A percentile compares a stretch with the other conserved stretches of the same genome.
Evolutionary conservation across 2,329 filamentous ascomycete species (phyloP).

Genomic region (Trichoderma guizhouense): DNA sequence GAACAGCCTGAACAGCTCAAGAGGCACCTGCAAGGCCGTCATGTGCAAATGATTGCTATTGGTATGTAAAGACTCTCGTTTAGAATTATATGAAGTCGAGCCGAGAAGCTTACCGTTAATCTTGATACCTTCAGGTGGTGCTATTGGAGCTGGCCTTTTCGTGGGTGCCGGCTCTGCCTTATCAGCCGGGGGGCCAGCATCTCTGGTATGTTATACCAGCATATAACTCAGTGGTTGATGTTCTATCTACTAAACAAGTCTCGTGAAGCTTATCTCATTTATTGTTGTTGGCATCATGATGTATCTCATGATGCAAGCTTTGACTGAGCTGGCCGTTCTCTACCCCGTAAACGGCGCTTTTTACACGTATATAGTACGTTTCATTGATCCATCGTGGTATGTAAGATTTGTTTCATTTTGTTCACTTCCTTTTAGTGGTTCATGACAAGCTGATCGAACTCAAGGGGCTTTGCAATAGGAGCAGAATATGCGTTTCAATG

Average conservation of each 20-base stretch:
- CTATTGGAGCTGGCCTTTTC: background rate
- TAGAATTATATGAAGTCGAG: no score
- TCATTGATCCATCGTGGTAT: background rate
- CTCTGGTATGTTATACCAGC: no score
- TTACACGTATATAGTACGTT: background rate
- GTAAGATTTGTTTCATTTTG: background rate
- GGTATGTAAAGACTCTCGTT: background rate
- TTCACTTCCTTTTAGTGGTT: no score
- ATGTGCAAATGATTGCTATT: background rate
- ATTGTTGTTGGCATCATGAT: no score
- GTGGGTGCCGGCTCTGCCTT: background rate
- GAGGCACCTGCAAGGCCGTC: background rate
- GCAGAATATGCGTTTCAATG: background rate
- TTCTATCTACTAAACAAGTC: no score
- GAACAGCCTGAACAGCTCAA: background rate
- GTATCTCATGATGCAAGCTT: background rate
- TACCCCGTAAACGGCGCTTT: background rate
- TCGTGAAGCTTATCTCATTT: no score
- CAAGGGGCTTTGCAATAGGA: background rate
- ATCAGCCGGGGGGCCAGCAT: background rate
- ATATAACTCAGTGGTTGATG: no score
- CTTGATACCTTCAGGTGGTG: background rate
- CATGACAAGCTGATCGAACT: no score
- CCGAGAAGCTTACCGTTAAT: background rate
- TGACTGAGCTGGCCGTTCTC: background rate